Evolutionary conservation across 2,329 filamentous ascomycete genomes (phyloP).

Genomic region (Mycosphaerella sp.): DNA sequence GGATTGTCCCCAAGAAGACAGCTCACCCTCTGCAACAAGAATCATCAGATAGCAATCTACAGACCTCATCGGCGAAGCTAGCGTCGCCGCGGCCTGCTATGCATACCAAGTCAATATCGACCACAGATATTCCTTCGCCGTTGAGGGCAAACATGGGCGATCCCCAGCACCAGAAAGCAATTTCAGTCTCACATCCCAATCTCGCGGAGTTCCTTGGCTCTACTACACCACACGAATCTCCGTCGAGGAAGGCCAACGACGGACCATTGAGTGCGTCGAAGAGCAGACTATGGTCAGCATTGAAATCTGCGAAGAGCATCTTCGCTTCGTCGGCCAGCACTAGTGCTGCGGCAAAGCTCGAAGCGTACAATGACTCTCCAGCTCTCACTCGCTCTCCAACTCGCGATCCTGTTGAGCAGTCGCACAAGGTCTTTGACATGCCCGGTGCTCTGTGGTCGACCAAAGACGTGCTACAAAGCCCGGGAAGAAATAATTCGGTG

Average conservation of each 20-base stretch:
- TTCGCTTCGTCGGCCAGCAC: slow-evolving; percentile 66
- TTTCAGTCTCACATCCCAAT: slow-evolving; percentile 41
- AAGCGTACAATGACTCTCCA: slow-evolving; percentile 37
- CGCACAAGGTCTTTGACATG: slow-evolving; percentile 29
- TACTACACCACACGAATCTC: slow-evolving; percentile 55
- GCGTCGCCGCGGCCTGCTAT: slow-evolving; percentile 37
- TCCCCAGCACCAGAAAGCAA: slow-evolving; percentile 51
- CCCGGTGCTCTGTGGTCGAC: slow-evolving; percentile 32
- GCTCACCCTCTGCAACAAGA: slow-evolving; percentile 13
- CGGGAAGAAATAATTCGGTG: slow-evolving; percentile 24
- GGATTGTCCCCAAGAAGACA: slow-evolving; percentile 48
- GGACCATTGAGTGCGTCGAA: slow-evolving; percentile 88
- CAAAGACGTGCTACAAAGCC: slow-evolving; percentile 24
- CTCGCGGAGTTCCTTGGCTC: slow-evolving; percentile 36
- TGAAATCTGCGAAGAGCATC: slow-evolving; percentile 80
- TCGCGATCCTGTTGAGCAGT: slow-evolving; percentile 14
- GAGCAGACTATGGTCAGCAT: slow-evolving; percentile 82
- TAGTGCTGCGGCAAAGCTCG: slow-evolving; percentile 54
- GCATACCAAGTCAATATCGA: slow-evolving; percentile 35
- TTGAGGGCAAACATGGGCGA: slow-evolving; percentile 35
- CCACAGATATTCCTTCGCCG: slow-evolving; percentile 42
- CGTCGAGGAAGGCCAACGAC: slow-evolving; percentile 54
- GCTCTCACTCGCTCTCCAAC: slow-evolving; percentile 17
- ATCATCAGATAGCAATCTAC: slow-evolving; percentile 10
- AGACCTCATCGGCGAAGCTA: slow-evolving; percentile 15